Evolutionary conservation across 352 stramenopile genomes (phyloP).

Genomic region (Pythium monospermum): DNA sequence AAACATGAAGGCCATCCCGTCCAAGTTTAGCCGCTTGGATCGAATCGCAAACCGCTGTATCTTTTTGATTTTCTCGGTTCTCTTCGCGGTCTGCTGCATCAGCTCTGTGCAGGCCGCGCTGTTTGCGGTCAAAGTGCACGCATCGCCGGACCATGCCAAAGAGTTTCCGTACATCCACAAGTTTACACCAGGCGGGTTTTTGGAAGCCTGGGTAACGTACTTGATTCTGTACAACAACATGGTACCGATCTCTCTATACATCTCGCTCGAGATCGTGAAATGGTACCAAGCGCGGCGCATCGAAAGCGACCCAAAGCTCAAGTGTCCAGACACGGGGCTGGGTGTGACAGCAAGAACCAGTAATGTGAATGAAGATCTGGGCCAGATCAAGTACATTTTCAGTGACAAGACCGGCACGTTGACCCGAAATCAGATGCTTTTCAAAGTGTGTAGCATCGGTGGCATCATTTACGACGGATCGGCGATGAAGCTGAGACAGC

Average conservation of each 20-base stretch:
- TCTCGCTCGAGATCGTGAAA: conserved; percentile 95
- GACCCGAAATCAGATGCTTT: conserved; percentile 86
- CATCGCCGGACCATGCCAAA: conserved; percentile 9
- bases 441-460: conserved; percentile 76
- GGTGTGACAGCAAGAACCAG: conserved; percentile 87
- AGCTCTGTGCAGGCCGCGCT: conserved; percentile 53
- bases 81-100: conserved; percentile 67
- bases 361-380: conserved; percentile 90
- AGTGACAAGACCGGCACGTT: conserved; percentile 84
- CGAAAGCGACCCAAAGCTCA: conserved; percentile 75
- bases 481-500: too few relatives aligned
- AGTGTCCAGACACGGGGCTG: conserved; percentile 37
- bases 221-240: conserved; percentile 89
- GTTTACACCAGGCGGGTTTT: conserved; percentile 33
- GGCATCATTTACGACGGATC: conserved; percentile 68
- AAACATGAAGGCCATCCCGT: conserved; percentile 84
- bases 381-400: conserved; percentile 96
- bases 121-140: conserved; percentile 37
- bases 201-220: conserved; percentile 72
- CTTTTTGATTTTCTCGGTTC: conserved; percentile 75
- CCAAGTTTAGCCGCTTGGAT: conserved; percentile 82
- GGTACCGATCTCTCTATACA: conserved; percentile 97
- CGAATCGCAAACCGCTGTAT: conserved; percentile 77
- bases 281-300: conserved; percentile 94
- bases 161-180: conserved; percentile 29